These are phyloP conservation scores for Auriscalpium vulgare DNA, from an alignment of 768 basidiomycete genomes.

Conservation along the genomic window DNA sequence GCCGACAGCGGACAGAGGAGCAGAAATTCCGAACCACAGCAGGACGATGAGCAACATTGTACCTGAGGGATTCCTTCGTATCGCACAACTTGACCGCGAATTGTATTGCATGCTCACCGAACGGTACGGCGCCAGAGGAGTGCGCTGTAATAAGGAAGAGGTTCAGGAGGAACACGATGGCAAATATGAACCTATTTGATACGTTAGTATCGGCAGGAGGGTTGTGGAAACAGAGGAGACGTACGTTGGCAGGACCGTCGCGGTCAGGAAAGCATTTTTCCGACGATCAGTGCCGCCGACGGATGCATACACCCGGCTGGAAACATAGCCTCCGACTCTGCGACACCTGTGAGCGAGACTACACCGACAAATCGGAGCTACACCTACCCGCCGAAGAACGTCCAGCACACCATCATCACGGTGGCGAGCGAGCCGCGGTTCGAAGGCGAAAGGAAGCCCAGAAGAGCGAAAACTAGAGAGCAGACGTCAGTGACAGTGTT, in stretches of 20 bases:
- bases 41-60: slow-evolving; percentile 80
- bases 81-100: background rate
- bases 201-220: background rate
- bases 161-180: slow-evolving; percentile 83
- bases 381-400: slow-evolving; percentile 77
- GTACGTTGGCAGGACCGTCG: slow-evolving; percentile 82
- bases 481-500: background rate
- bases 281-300: slow-evolving; percentile 71
- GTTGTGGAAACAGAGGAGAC: slow-evolving; percentile 16
- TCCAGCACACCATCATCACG: slow-evolving; percentile 92
- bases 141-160: slow-evolving; percentile 78
- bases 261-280: slow-evolving; percentile 82
- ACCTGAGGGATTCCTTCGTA: slow-evolving; percentile 30
- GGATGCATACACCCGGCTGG: slow-evolving; percentile 73
- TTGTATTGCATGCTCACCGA: slow-evolving; percentile 44
- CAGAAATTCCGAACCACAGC: slow-evolving; percentile 92
- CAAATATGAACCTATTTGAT: slow-evolving; percentile 61
- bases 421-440: slow-evolving; percentile 93
- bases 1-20: slow-evolving; percentile 80
- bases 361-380: background rate
- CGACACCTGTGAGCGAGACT: slow-evolving; percentile 2
- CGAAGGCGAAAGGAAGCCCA: slow-evolving; percentile 92
- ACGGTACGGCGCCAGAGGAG: slow-evolving; percentile 94
- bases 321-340: slow-evolving; percentile 85
- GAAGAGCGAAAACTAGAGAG: slow-evolving; percentile 70